phyloP scores from a whole-genome alignment of 306 rosid species.

The Dryas alaskensis region DNA sequence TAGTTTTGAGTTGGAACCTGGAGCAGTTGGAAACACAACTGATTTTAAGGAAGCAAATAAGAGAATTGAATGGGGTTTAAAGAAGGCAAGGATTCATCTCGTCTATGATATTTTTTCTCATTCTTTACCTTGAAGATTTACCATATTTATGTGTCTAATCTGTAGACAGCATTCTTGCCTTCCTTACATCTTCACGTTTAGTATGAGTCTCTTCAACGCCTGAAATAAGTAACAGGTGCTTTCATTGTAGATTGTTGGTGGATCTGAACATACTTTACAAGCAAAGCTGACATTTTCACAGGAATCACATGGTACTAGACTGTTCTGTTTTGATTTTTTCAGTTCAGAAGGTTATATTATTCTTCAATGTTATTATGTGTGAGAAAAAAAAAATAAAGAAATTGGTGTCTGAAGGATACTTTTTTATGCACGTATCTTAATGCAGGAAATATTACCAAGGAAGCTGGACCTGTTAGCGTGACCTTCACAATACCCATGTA shows the following conservation, averaged over 20 bases:
- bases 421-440: slow-evolving; percentile 10
- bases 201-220: slow-evolving; percentile 1
- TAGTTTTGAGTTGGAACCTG: slow-evolving; percentile 83
- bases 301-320: slow-evolving; percentile 61
- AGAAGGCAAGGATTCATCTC: slow-evolving; percentile 50
- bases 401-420: neutral
- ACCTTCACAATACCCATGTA: slow-evolving; percentile 90
- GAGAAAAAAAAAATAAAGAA: neutral
- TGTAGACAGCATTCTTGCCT: slow-evolving; percentile 8
- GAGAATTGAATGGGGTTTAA: slow-evolving; percentile 84
- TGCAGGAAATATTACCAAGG: slow-evolving; percentile 85
- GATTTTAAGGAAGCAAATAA: slow-evolving; percentile 80
- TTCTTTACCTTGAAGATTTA: neutral
- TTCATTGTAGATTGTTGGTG: slow-evolving; percentile 75
- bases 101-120: neutral
- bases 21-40: slow-evolving; percentile 79
- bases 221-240: slow-evolving; percentile 25
- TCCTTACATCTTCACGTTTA: slow-evolving; percentile 11
- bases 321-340: slow-evolving; percentile 9
- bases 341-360: slow-evolving; percentile 1
- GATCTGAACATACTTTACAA: slow-evolving; percentile 84
- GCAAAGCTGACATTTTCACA: slow-evolving; percentile 86
- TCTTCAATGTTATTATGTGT: neutral
- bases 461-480: slow-evolving; percentile 97
- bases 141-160: slow-evolving; percentile 12